Evolutionary conservation across 257 asterid species (phyloP).

Genomic region (Striga asiatica): DNA sequence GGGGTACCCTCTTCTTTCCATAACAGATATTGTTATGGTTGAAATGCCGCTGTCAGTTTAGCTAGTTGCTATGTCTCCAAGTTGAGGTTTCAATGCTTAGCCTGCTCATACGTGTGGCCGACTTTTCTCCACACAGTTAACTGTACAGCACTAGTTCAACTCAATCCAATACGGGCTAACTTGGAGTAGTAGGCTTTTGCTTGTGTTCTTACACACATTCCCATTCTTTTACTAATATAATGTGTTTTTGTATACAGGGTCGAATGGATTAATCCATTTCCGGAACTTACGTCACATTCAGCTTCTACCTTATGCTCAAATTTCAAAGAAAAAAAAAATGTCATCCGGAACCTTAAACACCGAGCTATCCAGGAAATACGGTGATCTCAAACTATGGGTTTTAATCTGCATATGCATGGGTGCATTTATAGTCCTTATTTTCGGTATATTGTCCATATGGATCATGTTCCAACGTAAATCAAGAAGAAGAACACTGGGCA

Average conservation of each 20-base stretch:
- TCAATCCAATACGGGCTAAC: neutral
- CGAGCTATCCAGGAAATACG: conserved; percentile 51
- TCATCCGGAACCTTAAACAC: conserved; percentile 34
- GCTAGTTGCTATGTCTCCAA: too few species aligned
- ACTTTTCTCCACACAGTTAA: conserved; percentile 13
- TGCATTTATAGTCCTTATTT: conserved; percentile 60
- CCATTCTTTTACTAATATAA: conserved; percentile 12
- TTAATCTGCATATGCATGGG: conserved; percentile 58
- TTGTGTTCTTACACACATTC: neutral
- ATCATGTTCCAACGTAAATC: conserved; percentile 49
- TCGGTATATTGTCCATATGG: conserved; percentile 71
- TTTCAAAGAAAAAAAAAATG: neutral
- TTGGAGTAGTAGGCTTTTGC: neutral
- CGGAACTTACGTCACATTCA: neutral
- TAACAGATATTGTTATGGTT: neutral
- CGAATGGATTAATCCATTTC: neutral
- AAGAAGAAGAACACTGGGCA: conserved; percentile 41
- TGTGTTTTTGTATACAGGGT: conserved; percentile 9
- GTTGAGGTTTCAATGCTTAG: neutral
- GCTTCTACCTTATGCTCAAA: neutral
- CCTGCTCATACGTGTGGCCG: neutral
- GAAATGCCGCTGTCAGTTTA: neutral
- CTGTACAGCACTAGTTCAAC: neutral
- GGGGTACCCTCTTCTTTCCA: neutral
- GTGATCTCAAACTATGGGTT: conserved; percentile 75